Evolutionary conservation across 2,329 filamentous ascomycete genomes (phyloP), one percentile per base, ranked within the genome.

Genomic region (Ophiostoma tasmaniense): DNA sequence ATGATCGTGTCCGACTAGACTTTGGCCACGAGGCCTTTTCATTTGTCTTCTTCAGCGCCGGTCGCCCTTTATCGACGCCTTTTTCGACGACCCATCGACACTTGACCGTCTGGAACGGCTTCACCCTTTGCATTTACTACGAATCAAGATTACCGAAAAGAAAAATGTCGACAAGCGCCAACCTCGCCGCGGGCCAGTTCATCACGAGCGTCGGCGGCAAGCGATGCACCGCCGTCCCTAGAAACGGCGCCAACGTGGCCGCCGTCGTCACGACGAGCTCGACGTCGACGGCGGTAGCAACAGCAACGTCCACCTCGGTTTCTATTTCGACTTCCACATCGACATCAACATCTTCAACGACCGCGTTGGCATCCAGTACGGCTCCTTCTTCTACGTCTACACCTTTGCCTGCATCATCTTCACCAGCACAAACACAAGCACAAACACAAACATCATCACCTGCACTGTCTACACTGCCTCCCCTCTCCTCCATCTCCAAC

Each of bases 141-240:
- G 14, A 30, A 11, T 59, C 25, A 33, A 64, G 52, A 61, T n/a
- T n/a, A n/a, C n/a, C n/a, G n/a, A n/a, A 61, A 14, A 69, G 84
- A 50, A 64, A 14, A 70, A 84, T 85, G 82, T 80, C 79, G 69
- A 76, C 77, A 42, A 78, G 75, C 71, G 73, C 78, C 68, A 78
- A 76, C 75, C 79, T 83, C 75, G 79, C 79, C 72, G 75, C 76
- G 74, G 81, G 82, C 74, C 80, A 81, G 70, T 81, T 82, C 71
- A 79, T 83, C 70, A 85, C 83, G 68, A 81, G 76, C 66, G 78
- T 85, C 68, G 76, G 80, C 69, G 83, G 82, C 67, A 82, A 80
- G 75, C 80, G 80, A 76, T 86, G 85, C 78, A 86, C 84, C 73
- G 83, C 81, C 71, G 78, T 85, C 72, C 83, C 83, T 65, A 82